phyloP scores from a whole-genome alignment of 129 eudicot genomes.

The Cynara cardunculus region DNA sequence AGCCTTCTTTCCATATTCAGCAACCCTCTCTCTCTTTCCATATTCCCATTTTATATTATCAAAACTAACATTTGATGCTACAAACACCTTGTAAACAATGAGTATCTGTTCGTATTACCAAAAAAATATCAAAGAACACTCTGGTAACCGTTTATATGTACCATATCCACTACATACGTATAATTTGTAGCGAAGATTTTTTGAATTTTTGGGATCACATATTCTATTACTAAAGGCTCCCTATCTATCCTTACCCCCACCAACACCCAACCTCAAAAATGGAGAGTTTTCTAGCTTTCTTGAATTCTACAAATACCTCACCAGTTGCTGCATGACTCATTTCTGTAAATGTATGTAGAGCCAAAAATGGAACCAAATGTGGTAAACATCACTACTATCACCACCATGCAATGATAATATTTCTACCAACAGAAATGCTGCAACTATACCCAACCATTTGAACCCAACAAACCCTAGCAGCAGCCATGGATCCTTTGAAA shows the following conservation, averaged over 20 bases:
- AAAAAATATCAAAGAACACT: no score
- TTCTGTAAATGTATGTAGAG: neutral
- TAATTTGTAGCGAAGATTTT: no score
- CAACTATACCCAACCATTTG: neutral
- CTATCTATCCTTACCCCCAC: neutral
- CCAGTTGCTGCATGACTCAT: neutral
- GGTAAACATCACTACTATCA: slow-evolving; percentile 18
- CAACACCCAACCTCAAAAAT: neutral
- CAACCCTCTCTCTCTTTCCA: no score
- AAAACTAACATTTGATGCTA: no score
- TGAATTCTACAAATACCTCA: neutral
- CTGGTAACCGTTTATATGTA: no score
- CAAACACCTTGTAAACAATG: no score
- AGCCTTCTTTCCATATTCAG: no score
- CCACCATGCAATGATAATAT: slow-evolving; percentile 1
- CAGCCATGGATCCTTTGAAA: neutral
- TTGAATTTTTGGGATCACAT: no score
- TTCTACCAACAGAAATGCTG: neutral
- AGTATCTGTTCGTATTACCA: no score
- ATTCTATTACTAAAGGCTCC: no score
- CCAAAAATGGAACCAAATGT: neutral
- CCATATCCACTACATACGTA: no score
- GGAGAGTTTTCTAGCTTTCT: neutral
- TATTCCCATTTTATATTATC: no score
- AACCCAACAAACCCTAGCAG: neutral